These are phyloP conservation scores for Peterozyma toletana DNA, from an alignment of 805 yeast species.

Conservation along the genomic window DNA sequence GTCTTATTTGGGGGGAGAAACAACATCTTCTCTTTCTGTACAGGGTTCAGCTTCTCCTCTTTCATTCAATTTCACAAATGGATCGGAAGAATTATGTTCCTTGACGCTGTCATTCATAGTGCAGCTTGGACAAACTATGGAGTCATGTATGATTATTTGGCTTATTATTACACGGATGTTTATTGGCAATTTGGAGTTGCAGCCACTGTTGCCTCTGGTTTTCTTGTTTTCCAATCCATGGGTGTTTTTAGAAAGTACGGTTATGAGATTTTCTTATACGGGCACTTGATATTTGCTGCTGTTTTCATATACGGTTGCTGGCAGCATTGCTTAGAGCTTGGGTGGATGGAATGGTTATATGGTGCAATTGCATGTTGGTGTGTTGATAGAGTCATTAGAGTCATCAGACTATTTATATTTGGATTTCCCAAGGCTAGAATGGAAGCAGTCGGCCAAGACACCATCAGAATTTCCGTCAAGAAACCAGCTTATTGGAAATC, in stretches of 20 bases:
- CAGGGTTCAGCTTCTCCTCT: conserved; percentile 35
- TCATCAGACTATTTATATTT: conserved; percentile 19
- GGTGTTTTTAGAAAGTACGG: conserved; percentile 40
- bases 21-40: conserved; percentile 32
- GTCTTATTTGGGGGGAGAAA: conserved; percentile 44
- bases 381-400: conserved; percentile 41
- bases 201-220: conserved; percentile 32
- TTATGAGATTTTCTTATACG: conserved; percentile 56
- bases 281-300: conserved; percentile 51
- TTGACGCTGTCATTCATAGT: conserved; percentile 33
- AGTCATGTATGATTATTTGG: conserved; percentile 9
- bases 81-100: conserved; percentile 44
- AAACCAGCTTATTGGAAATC: conserved; percentile 27
- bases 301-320: conserved; percentile 47
- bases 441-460: conserved; percentile 16
- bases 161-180: background rate
- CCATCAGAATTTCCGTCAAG: conserved; percentile 17
- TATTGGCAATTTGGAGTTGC: conserved; percentile 22
- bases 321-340: conserved; percentile 41
- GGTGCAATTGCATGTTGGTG: conserved; percentile 40
- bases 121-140: conserved; percentile 21
- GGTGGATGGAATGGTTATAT: conserved; percentile 27
- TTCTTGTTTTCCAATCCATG: conserved; percentile 41
- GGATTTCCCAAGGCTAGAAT: conserved; percentile 17
- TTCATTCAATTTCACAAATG: conserved; percentile 58